Evolutionary conservation across 345 rosid genomes (phyloP), one percentile per base, ranked within the genome.

Genomic region (Linum tenue): DNA sequence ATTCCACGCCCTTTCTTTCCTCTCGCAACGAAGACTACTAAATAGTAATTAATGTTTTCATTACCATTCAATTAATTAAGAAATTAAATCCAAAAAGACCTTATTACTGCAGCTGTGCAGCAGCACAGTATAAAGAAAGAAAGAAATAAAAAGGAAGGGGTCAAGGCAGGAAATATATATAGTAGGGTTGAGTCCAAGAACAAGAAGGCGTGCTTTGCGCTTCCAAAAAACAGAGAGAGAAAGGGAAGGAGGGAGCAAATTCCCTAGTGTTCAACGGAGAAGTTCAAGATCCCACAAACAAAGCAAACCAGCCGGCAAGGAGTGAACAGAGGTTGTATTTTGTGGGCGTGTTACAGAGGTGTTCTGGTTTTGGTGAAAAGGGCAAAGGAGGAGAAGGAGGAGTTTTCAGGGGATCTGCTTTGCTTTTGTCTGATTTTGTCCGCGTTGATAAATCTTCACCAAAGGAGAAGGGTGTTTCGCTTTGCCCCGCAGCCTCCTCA

Each of bases 181-280:
- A n/a, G 35, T 9, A 44, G 7, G 40, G 70, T 8, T n/a, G 55
- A 43, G 62, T 55, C 62, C 36, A 44, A n/a, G 36, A 73, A 78
- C 72, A 75, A 53, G 67, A 74, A 78, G 76, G 79, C 79, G 81
- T 81, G 82, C 56, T 81, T 68, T 79, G 79, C 60, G 68, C 71
- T 69, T 73, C 37, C 3, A 16, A 11, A 12, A 11, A 12, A 42
- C 44, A 65, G 66, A 56, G 43, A 63, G 37, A 17, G 36, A 35
- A 2, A 53, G 60, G 58, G 31, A 22, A 15, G 59, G 36, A 67
- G 35, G 31, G 31, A 22, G 31, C 31, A 22, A 22, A 22, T 22
- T 22, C 31, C 31, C 31, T 22, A 22, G 31, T 22, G 31, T 22
- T 22, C 31, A 22, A 22, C 31, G 31, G 31, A 22, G 31, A 22